Base-by-base conservation (phyloP, 2,329 filamentous ascomycete genomes). In the Emmonsia crescens region DNA sequence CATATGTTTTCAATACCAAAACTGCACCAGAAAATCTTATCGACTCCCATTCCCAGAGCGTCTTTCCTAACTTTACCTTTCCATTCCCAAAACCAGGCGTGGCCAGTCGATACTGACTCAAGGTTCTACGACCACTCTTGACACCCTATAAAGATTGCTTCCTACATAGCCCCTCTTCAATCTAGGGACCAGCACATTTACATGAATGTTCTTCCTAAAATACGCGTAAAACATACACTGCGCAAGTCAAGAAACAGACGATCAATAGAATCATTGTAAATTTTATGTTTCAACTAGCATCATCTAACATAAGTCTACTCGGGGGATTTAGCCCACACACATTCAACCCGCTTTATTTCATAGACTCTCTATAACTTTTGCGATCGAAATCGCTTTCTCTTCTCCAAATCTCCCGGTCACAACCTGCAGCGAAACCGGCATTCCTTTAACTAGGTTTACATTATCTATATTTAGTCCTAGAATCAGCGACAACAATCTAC, bases 381-480 rank as follows among this genome's bases (percentile, higher is more conserved):
- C 73, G 6, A 73, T 67, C 27, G 68, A 67, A 55, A 74, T 63
- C 31, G 67, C 69, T 42, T 69, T 73, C 63, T 74, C 72, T 31
- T 74, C 72, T 9, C 71, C 71, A 59, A 71, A 70, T 48, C 70
- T 67, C 0, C 71, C 71, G 0, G 69, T 69, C 1, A 74, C 68
- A 51, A 74, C 65, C 62, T 74, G 73, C 21, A 74, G 61, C 5
- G 72, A 67, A 19, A 75, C 69, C 12, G 73, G 73, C 69, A 74
- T 71, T 29, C 69, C 69, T 31, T 73, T 64, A 1, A 74, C 67
- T 1, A 74, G 57, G 21, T 73, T 59, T 5, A 71, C 62, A 64
- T 73, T 70, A 67, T 73, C 70, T 72, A 55, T 29, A 52, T 12
- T n/a, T n/a, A n/a, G n/a, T 19, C 16, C 16, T n/a, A 6, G 52